Conservation (phyloP, 228 moss, liverwort and hornwort genomes). For the Sphagnum fallax region DNA sequence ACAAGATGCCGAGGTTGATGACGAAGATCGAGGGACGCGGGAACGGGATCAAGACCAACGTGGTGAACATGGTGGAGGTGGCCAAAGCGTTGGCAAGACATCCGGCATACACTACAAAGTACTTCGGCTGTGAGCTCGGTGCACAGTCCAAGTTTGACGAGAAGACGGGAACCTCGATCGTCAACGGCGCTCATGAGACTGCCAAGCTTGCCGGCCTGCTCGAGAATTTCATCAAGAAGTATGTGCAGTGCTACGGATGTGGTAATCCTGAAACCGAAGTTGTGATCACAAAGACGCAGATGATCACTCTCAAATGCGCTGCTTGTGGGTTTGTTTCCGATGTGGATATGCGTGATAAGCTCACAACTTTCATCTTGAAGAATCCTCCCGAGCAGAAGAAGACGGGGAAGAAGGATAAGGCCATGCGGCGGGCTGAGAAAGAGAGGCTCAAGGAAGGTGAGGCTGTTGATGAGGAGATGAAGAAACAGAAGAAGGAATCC, state of each 20-base stretch:
- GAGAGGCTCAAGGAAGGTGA: constrained; percentile 69
- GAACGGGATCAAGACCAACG: constrained; percentile 71
- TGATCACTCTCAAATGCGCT: constrained; percentile 57
- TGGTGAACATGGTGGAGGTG: constrained; percentile 74
- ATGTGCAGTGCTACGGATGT: constrained; percentile 72
- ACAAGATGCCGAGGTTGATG: constrained; percentile 68
- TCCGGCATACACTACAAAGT: constrained; percentile 66
- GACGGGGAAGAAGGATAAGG: constrained; percentile 65
- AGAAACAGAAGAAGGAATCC: constrained; percentile 75
- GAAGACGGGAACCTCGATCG: constrained; percentile 71
- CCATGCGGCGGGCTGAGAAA: constrained; percentile 60
- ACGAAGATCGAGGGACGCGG: constrained; percentile 77
- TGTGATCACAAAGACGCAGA: constrained; percentile 62
- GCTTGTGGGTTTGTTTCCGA: constrained; percentile 64
- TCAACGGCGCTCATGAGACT: constrained; percentile 67
- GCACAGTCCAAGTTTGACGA: constrained; percentile 75
- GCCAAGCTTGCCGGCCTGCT: constrained; percentile 51
- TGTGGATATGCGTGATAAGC: constrained; percentile 73
- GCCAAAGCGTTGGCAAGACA: constrained; percentile 60
- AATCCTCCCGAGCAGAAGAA: constrained; percentile 76
- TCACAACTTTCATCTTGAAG: constrained; percentile 69
- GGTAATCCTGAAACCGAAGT: constrained; percentile 72
- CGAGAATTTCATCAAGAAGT: constrained; percentile 74
- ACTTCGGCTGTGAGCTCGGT: constrained; percentile 71
- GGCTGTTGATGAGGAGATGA: constrained; percentile 57